These are phyloP conservation scores for Fusarium irregulare DNA, from an alignment of 2,329 filamentous ascomycete species.

Conservation along the genomic window DNA sequence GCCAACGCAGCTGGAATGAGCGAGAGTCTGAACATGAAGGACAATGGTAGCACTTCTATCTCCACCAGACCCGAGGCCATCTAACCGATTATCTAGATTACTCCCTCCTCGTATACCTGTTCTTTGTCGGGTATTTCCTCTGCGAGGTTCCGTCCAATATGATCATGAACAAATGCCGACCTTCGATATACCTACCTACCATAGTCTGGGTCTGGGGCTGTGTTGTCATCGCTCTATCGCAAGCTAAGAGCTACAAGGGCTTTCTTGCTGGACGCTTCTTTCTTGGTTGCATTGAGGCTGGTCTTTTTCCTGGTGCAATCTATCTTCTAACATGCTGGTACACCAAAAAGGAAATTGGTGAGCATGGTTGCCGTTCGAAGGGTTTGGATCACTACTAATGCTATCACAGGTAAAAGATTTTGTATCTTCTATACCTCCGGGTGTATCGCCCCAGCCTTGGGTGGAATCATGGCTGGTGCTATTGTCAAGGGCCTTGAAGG, in stretches of 20 bases:
- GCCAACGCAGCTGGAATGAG: constrained; percentile 7
- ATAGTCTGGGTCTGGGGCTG: constrained; percentile 61
- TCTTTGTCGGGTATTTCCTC: constrained; percentile 65
- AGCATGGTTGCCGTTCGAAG: fast-evolving
- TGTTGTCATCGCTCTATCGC: constrained; percentile 59
- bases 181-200: constrained; percentile 60
- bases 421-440: constrained; percentile 35
- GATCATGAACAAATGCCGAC: constrained; percentile 60
- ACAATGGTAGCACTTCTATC: background rate
- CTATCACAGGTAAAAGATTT: constrained; percentile 19
- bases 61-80: too few relatives aligned
- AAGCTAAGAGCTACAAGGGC: constrained; percentile 58
- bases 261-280: constrained; percentile 60
- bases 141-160: constrained; percentile 67
- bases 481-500: constrained; percentile 25
- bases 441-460: constrained; percentile 21
- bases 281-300: constrained; percentile 62
- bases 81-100: background rate
- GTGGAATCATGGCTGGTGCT: constrained; percentile 31
- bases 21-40: constrained; percentile 2
- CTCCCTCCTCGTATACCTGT: constrained; percentile 41
- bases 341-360: constrained; percentile 49
- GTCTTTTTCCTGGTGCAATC: constrained; percentile 64
- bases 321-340: constrained; percentile 68
- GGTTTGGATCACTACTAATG: background rate